A percentile compares a stretch with the other conserved stretches of the same genome.
Evolutionary conservation across 2,329 filamentous ascomycete species (phyloP).

Genomic region (Rhynchosporium secalis): DNA sequence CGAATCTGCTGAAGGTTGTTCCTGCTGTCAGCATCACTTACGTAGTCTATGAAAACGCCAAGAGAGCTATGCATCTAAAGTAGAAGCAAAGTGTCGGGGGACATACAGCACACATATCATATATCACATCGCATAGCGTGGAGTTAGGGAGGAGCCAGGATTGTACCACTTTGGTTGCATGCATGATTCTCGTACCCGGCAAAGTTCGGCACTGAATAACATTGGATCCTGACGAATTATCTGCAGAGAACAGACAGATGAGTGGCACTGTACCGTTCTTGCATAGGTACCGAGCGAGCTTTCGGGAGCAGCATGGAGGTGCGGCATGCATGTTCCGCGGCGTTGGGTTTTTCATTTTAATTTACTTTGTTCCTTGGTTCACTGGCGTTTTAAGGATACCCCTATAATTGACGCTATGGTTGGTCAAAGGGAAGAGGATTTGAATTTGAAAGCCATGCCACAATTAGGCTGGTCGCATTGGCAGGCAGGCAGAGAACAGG

Average conservation of each 20-base stretch:
- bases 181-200: neutral
- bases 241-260: neutral
- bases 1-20: conserved; percentile 93
- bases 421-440: conserved; percentile 4
- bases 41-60: conserved; percentile 89
- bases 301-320: neutral
- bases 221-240: neutral
- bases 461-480: neutral
- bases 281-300: neutral
- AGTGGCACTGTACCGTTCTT: conserved; percentile 8
- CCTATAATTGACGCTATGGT: conserved; percentile 16
- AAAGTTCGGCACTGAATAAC: neutral
- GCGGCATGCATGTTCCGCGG: conserved; percentile 3
- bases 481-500: neutral
- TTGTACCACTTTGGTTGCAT: neutral
- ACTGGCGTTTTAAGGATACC: conserved; percentile 26
- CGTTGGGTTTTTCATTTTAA: conserved; percentile 9
- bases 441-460: conserved; percentile 1
- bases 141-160: conserved; percentile 1
- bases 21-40: conserved; percentile 95
- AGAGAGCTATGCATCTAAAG: conserved; percentile 58
- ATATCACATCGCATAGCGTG: conserved; percentile 11
- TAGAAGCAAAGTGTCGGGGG: conserved; percentile 11
- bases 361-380: neutral
- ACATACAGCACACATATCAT: neutral